These are phyloP conservation scores for Cyberlindnera mrakii DNA, from an alignment of 805 yeast genomes.

Conservation along the genomic window DNA sequence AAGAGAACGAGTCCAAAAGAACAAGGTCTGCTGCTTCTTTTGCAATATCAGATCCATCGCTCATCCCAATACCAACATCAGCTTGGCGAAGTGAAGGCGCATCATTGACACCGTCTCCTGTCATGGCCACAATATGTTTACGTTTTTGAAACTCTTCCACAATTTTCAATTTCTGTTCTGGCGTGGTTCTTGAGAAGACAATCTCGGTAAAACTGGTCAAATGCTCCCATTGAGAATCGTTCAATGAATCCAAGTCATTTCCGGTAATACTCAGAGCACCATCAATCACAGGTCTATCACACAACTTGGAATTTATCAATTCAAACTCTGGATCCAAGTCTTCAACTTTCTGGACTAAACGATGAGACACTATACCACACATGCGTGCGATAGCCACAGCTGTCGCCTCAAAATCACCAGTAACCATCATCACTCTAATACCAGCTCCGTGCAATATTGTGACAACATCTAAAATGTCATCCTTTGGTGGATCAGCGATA, in stretches of 20 bases:
- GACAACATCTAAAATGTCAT: conserved; percentile 29
- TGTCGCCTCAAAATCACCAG: conserved; percentile 50
- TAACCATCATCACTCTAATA: conserved; percentile 36
- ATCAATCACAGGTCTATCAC: conserved; percentile 15
- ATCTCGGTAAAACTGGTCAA: conserved; percentile 32
- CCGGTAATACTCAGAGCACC: conserved; percentile 31
- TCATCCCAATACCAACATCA: conserved; percentile 77
- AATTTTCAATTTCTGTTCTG: conserved; percentile 46
- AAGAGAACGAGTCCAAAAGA: conserved; percentile 20
- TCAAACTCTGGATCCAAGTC: conserved; percentile 15
- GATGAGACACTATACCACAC: conserved; percentile 28
- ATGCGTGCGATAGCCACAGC: conserved; percentile 44
- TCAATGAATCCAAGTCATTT: conserved; percentile 25
- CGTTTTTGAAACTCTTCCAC: conserved; percentile 46
- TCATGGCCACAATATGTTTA: conserved; percentile 82
- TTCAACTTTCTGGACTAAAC: conserved; percentile 12
- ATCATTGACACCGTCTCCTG: conserved; percentile 90
- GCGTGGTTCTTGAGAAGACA: conserved; percentile 31
- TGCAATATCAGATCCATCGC: conserved; percentile 25
- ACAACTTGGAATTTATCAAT: conserved; percentile 5
- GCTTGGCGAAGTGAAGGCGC: conserved; percentile 84
- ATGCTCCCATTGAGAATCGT: conserved; percentile 38
- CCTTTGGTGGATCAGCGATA: conserved; percentile 39
- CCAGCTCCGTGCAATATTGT: conserved; percentile 32
- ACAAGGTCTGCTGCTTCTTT: conserved; percentile 23